phyloP scores from a whole-genome alignment of 1,139 yeast genomes.

The Nadsonia commutata region DNA sequence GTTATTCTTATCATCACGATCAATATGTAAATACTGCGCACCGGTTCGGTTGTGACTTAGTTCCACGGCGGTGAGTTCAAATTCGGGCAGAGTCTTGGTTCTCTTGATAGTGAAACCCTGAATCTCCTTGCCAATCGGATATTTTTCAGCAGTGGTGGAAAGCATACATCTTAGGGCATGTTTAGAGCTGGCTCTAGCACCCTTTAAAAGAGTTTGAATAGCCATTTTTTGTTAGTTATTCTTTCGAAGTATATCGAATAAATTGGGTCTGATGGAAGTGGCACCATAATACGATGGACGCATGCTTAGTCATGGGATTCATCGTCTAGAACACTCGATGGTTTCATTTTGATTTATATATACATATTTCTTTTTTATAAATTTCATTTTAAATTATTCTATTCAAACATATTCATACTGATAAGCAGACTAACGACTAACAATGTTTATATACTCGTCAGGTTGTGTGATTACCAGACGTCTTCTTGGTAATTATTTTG shows the following conservation, averaged over 20 bases:
- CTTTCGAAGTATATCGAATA: too few species aligned
- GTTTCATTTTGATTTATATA: too few species aligned
- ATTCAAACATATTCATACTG: too few species aligned
- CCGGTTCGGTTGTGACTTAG: slow-evolving; percentile 56
- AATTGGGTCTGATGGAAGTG: too few species aligned
- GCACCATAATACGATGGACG: too few species aligned
- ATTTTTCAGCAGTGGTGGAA: background rate
- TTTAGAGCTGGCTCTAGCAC: background rate
- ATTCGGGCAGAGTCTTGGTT: slow-evolving; percentile 63
- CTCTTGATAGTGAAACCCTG: slow-evolving; percentile 54
- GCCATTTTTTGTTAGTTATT: background rate
- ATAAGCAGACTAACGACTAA: too few species aligned
- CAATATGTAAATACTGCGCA: slow-evolving; percentile 73
- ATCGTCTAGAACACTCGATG: too few species aligned
- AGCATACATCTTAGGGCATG: background rate
- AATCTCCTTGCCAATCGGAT: slow-evolving; percentile 35
- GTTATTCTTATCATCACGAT: slow-evolving; percentile 65
- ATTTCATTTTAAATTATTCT: too few species aligned
- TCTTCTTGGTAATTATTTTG: slow-evolving; percentile 92
- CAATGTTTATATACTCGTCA: too few species aligned
- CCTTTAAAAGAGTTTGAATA: background rate
- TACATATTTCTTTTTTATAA: too few species aligned
- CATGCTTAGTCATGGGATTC: too few species aligned
- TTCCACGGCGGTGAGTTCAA: slow-evolving; percentile 65
- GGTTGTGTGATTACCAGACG: slow-evolving; percentile 76